Conservation (phyloP, 2,329 filamentous ascomycete species). For the Fusarium sp. region DNA sequence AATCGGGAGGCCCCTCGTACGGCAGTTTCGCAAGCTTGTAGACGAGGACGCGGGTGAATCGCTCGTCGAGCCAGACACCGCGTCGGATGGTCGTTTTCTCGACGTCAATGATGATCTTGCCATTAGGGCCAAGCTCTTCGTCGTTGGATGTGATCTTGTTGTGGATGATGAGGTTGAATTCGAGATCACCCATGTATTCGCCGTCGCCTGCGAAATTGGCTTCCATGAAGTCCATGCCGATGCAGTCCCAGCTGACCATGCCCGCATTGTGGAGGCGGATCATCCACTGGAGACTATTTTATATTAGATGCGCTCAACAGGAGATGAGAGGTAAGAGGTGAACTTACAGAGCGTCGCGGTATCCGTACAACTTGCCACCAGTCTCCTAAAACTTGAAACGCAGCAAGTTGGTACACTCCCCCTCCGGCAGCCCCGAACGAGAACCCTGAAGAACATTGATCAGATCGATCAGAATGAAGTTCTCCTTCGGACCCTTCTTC, state of each 20-base stretch:
- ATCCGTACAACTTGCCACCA: not conserved
- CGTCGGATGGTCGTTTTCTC: not conserved
- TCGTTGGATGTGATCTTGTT: not conserved
- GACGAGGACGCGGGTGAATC: not conserved
- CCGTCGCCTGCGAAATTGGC: not conserved
- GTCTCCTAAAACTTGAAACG: constrained; percentile 6
- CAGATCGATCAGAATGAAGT: constrained; percentile 11
- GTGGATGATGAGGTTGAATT: constrained; percentile 1
- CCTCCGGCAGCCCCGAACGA: not conserved
- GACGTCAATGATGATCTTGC: not conserved
- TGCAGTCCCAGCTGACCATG: constrained; percentile 6
- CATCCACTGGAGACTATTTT: constrained; percentile 26
- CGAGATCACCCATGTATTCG: not conserved
- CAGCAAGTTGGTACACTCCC: not conserved
- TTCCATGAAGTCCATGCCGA: not conserved
- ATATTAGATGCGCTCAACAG: not conserved
- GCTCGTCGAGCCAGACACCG: not conserved
- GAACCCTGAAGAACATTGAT: constrained; percentile 13
- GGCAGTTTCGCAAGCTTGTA: not conserved
- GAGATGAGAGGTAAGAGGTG: rapidly evolving
- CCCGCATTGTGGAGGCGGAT: constrained; percentile 3
- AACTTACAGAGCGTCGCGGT: constrained; percentile 22
- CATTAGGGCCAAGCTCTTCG: not conserved
- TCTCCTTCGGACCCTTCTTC: not conserved
- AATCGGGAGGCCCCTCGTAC: constrained; percentile 1